Evolutionary conservation across 345 rosid species (phyloP), one percentile per base, ranked within the genome.

Genomic region (Populus pruinosa): DNA sequence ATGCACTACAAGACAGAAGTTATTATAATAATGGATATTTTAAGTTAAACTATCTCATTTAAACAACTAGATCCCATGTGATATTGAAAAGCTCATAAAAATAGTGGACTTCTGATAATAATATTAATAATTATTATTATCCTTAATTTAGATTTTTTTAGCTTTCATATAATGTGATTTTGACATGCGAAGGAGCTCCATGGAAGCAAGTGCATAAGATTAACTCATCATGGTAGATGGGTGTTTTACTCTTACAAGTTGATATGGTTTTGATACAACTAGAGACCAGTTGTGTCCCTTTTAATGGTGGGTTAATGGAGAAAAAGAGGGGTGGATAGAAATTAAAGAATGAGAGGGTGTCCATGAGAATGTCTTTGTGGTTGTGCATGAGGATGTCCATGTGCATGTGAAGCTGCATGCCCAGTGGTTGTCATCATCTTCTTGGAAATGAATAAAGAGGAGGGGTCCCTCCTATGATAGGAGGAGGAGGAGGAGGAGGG

Each of bases 341-440:
- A 27, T 27, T 27, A 27, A 50, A 68, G 64, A 71, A 36, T 23
- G 62, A 27, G 29, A 59, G 23, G 66, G 78, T 18, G 27, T 5
- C 36, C 36, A 38, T 47, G 36, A 35, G 62, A 20, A 62, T 36
- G 36, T 23, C 20, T 70, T 8, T 72, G 49, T 21, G 77, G 55
- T 27, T 33, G 62, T 39, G 67, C 21, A 29, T 29, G 29, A 70
- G 70, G 76, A 63, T 83, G 76, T 75, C 78, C 69, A 62, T 72
- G 68, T 71, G 49, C 74, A 36, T 49, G 70, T 78, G 80, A 38
- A 71, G 41, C 27, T 41, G 74, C 64, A 68, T 39, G 69, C 63
- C 49, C 33, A 35, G 82, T 79, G 78, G 67, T 27, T 81, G 80
- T 77, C 85, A 79, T 70, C 79, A 76, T 75, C 82, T 27, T n/a